A percentile compares a stretch with the other conserved stretches of the same genome.
Conservation (phyloP, 176 grass and related monocot species). For the Dactylis glomerata region DNA sequence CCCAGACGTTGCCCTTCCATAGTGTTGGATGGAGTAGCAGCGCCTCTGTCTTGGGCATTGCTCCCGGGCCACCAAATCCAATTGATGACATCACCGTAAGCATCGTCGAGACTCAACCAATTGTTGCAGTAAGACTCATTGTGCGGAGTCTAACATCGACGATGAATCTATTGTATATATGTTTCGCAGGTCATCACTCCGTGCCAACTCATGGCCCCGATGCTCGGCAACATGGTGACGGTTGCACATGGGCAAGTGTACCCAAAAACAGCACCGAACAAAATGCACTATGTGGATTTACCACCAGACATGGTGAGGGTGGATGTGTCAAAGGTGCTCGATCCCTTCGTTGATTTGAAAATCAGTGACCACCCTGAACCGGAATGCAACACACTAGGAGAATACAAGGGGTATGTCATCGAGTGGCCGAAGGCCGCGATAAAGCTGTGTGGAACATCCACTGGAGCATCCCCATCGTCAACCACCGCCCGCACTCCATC, state of each 20-base stretch:
- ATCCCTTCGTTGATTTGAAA: not conserved
- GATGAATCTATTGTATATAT: not conserved
- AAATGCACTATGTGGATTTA: not conserved
- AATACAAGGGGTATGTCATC: not conserved
- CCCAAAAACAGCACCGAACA: not conserved
- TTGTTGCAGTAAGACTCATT: not conserved
- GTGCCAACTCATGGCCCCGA: not conserved
- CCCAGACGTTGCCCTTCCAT: not conserved
- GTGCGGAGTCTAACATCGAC: not conserved
- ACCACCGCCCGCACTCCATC: not conserved
- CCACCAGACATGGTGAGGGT: not conserved
- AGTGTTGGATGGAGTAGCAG: not conserved
- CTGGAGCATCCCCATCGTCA: not conserved
- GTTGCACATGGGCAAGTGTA: not conserved
- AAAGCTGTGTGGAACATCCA: not conserved
- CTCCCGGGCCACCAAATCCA: not conserved
- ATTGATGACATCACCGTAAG: not conserved
- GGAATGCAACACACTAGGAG: not conserved
- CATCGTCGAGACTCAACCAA: not conserved
- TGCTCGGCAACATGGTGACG: not conserved
- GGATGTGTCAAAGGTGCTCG: not conserved
- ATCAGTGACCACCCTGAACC: not conserved
- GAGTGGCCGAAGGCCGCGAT: not conserved
- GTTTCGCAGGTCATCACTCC: not conserved
- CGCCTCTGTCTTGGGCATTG: not conserved